phyloP scores from a whole-genome alignment of 371 early-diverging fungal genomes.

The Lichtheimia hyalospora region DNA sequence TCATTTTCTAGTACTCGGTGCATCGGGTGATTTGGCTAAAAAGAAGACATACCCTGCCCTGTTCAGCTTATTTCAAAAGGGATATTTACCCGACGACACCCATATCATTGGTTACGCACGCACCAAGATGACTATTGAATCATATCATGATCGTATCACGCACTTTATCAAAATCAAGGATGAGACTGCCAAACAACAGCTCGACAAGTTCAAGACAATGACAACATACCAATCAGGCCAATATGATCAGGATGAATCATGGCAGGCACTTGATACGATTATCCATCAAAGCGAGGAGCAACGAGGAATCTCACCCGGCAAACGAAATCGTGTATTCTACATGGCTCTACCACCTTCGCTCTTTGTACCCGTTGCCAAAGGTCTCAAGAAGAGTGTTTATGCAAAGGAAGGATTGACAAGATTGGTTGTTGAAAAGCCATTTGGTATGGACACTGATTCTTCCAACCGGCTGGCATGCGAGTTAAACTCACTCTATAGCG shows the following conservation, averaged over 20 bases:
- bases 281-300: conserved; percentile 57
- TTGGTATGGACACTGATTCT: conserved; percentile 91
- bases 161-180: conserved; percentile 68
- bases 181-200: conserved; percentile 18
- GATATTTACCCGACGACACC: conserved; percentile 71
- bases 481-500: conserved; percentile 74
- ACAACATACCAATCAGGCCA: conserved; percentile 89
- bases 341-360: conserved; percentile 97
- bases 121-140: conserved; percentile 74
- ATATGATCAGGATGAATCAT: conserved; percentile 85
- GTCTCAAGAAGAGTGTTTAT: conserved; percentile 74
- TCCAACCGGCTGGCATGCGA: conserved; percentile 69
- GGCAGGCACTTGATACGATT: conserved; percentile 59
- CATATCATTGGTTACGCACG: conserved; percentile 96
- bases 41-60: conserved; percentile 99
- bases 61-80: conserved; percentile 77
- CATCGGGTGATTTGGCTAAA: conserved; percentile 93
- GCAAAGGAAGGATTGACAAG: conserved; percentile 64
- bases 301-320: conserved; percentile 16
- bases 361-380: conserved; percentile 83
- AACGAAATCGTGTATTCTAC: conserved; percentile 74
- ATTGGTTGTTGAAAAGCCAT: conserved; percentile 96
- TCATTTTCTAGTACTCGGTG: conserved; percentile 69
- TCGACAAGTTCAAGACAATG: conserved; percentile 71
- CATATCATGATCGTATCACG: conserved; percentile 80